Evolutionary conservation across 768 basidiomycete genomes (phyloP).

Genomic region (Boletus speciosus): DNA sequence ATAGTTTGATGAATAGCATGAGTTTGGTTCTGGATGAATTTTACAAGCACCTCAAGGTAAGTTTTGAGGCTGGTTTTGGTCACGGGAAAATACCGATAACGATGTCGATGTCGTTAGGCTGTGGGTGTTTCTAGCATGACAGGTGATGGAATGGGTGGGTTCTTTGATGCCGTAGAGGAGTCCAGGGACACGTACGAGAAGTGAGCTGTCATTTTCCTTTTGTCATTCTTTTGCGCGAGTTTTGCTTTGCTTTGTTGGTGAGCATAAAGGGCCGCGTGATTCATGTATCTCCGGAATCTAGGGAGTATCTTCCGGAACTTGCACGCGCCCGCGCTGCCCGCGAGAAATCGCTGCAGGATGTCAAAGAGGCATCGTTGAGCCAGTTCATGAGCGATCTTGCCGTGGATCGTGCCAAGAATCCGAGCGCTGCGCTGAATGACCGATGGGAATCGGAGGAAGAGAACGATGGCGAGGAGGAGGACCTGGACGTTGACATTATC

Average conservation of each 20-base stretch:
- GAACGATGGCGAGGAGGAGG: conserved; percentile 55
- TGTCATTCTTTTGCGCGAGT: neutral
- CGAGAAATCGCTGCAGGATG: conserved; percentile 59
- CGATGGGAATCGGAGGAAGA: conserved; percentile 61
- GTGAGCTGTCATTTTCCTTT: conserved; percentile 42
- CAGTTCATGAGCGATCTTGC: conserved; percentile 76
- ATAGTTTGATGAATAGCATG: conserved; percentile 99
- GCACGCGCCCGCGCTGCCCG: conserved; percentile 62
- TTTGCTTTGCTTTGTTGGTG: neutral
- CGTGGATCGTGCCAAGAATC: conserved; percentile 67
- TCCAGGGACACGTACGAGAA: conserved; percentile 85
- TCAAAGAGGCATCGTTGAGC: conserved; percentile 74
- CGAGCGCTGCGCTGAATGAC: conserved; percentile 51
- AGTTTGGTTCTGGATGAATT: conserved; percentile 97
- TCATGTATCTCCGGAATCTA: conserved; percentile 30
- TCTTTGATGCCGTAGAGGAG: conserved; percentile 87
- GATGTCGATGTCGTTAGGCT: conserved; percentile 47
- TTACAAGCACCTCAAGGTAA: conserved; percentile 90
- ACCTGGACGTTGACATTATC: conserved; percentile 53
- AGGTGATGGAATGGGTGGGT: conserved; percentile 88
- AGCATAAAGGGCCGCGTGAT: conserved; percentile 4
- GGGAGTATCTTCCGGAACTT: conserved; percentile 91
- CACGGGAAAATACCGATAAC: neutral
- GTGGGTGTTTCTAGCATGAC: conserved; percentile 97
- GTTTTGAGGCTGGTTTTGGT: conserved; percentile 10